Evolutionary conservation across 1,139 yeast species (phyloP), one percentile per base, ranked within the genome.

Genomic region (Hansenula sp.): DNA sequence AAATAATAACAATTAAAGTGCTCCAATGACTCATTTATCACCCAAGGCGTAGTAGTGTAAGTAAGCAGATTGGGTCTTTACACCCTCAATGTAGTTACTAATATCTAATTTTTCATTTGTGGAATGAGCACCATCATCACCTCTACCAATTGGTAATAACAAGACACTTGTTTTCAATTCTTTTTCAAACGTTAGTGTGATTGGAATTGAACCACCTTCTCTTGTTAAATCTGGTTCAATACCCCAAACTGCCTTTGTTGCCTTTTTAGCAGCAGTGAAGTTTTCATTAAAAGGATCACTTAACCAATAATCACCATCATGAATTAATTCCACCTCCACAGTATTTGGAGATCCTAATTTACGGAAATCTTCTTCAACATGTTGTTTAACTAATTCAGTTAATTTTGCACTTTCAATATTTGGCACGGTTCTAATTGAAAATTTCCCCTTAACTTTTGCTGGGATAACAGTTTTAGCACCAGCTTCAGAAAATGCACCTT

Each of bases 381-480:
- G 83, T 51, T 79, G 76, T 57, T 79, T 69, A 32, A 94, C 97
- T 41, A 82, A 64, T 64, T 86, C 66, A 63, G 87, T 90, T 54
- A 94, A 76, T 62, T 84, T 85, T 38, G 70, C 75, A 38, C 90
- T 77, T 46, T 86, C 89, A 60, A 92, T 92, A 66, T 92, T 75
- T 42, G 98, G 98, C 26, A 92, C 98, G 21, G 98, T 92, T 72
- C 99, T 81, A 58, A 92, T 89, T 32, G 96, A 87, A 64, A 92
- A 94, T 69, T 92, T 92, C 57, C 98, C 99, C 41, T 73, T 68
- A 29, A 92, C 97, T 64, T 83, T 84, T 41, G 97, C 87, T 34
- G 99, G 99, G 51, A 92, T 94, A 42, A 92, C 99, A 28, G 99
- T 92, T 72, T 92, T 92, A 47, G 97, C 98, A 50, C 99, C 99